These are phyloP conservation scores for Microdochium trichocladiopsis DNA, from an alignment of 2,329 filamentous ascomycete species.

Conservation along the genomic window DNA sequence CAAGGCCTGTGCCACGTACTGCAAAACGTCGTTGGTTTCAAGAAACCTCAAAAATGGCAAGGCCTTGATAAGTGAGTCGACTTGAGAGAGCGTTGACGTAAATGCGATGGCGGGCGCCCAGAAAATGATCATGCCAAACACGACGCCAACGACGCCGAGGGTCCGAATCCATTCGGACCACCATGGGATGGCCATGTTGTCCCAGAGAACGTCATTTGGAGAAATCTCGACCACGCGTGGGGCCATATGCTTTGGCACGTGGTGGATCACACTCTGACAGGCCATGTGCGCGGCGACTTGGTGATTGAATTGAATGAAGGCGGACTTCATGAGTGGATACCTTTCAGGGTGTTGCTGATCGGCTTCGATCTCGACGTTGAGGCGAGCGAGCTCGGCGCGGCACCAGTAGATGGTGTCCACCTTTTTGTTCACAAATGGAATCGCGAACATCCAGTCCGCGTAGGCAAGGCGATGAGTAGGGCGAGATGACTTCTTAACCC, in stretches of 20 bases:
- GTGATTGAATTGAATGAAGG: conserved; percentile 97
- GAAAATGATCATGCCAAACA: conserved; percentile 71
- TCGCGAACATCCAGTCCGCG: conserved; percentile 65
- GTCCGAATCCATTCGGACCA: conserved; percentile 81
- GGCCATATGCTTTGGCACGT: conserved; percentile 88
- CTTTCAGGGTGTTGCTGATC: conserved; percentile 82
- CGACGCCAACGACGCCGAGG: conserved; percentile 54
- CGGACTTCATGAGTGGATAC: conserved; percentile 89
- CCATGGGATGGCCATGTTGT: conserved; percentile 94
- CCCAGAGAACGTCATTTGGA: conserved; percentile 89
- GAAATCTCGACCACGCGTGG: conserved; percentile 90
- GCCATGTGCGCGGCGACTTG: conserved; percentile 98
- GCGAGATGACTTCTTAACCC: conserved; percentile 72
- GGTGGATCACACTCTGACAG: conserved; percentile 84
- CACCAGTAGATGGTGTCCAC: conserved; percentile 94
- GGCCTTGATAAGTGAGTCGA: conserved; percentile 59
- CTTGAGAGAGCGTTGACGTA: conserved; percentile 74
- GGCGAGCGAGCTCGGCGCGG: conserved; percentile 73
- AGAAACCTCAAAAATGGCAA: conserved; percentile 69
- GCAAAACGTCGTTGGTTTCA: conserved; percentile 45
- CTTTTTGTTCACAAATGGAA: conserved; percentile 80
- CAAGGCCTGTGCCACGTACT: conserved; percentile 56
- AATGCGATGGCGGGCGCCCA: conserved; percentile 91
- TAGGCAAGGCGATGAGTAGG: conserved; percentile 73
- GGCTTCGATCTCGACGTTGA: conserved; percentile 87